phyloP scores from a whole-genome alignment of 768 basidiomycete species.

The Royoungia palumana region DNA sequence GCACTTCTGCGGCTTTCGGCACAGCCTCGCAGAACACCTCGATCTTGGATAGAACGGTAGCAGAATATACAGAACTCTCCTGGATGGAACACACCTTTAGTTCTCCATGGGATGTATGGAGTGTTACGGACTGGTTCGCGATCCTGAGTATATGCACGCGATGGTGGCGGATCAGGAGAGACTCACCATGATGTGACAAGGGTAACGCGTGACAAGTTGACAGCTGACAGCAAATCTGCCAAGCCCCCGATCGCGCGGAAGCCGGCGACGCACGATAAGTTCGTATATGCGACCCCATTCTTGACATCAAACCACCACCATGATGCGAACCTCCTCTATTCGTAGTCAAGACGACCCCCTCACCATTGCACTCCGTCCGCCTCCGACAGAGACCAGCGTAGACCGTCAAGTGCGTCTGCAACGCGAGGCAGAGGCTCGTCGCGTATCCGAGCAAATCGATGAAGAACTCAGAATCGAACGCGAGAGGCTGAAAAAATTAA shows the following conservation, averaged over 20 bases:
- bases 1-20: slow-evolving; percentile 92
- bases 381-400: slow-evolving; percentile 58
- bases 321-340: slow-evolving; percentile 67
- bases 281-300: slow-evolving; percentile 2
- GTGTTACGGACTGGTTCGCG: slow-evolving; percentile 74
- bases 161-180: slow-evolving; percentile 22
- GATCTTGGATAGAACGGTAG: slow-evolving; percentile 48
- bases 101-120: slow-evolving; percentile 93
- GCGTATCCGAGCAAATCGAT: slow-evolving; percentile 77
- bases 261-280: no score
- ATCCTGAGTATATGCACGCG: slow-evolving; percentile 17
- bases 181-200: slow-evolving; percentile 30
- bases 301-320: slow-evolving; percentile 36
- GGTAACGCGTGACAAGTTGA: slow-evolving; percentile 25
- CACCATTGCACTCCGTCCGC: slow-evolving; percentile 60
- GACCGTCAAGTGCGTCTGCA: slow-evolving; percentile 61
- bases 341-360: slow-evolving; percentile 79
- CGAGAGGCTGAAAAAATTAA: slow-evolving; percentile 59
- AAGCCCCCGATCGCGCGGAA: no score
- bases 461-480: slow-evolving; percentile 72
- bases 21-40: slow-evolving; percentile 98
- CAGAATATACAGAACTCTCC: background rate
- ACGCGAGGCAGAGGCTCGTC: slow-evolving; percentile 70
- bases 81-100: slow-evolving; percentile 67
- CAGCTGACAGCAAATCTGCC: background rate